These are phyloP conservation scores for Selenicereus undatus DNA, from an alignment of 148 eudicot species.

Conservation along the genomic window DNA sequence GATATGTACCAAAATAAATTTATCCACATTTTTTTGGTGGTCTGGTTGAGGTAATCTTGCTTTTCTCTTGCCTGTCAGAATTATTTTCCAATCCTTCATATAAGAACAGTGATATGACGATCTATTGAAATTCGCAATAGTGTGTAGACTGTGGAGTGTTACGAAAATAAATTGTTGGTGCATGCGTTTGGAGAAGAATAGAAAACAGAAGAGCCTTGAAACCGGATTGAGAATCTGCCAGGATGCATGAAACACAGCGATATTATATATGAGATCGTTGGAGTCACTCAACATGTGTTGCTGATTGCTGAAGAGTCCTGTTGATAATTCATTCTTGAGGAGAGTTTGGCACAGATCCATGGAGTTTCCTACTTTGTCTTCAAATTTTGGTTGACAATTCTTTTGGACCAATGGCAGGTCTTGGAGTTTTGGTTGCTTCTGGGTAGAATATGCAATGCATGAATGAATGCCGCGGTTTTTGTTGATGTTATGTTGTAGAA, in stretches of 20 bases:
- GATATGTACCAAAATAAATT: constrained; percentile 48
- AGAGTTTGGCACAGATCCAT: not conserved
- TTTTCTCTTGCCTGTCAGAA: not conserved
- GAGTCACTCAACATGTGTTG: no score
- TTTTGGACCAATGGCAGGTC: not conserved
- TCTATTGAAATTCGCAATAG: not conserved
- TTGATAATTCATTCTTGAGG: not conserved
- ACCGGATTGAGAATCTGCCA: not conserved
- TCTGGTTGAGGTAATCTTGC: not conserved
- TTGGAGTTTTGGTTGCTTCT: not conserved
- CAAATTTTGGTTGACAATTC: not conserved
- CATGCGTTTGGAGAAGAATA: not conserved
- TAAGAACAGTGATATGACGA: not conserved
- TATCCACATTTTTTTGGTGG: not conserved
- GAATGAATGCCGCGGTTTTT: not conserved
- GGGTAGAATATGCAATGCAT: not conserved
- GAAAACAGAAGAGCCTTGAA: not conserved
- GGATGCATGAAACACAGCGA: no score
- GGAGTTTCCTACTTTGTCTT: not conserved
- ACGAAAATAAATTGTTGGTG: not conserved
- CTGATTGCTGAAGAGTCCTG: not conserved
- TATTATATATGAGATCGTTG: no score
- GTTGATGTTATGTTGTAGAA: not conserved
- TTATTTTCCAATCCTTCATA: not conserved
- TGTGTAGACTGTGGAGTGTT: not conserved